Conservation (phyloP, 768 basidiomycete genomes). For the Suillus paluster region DNA sequence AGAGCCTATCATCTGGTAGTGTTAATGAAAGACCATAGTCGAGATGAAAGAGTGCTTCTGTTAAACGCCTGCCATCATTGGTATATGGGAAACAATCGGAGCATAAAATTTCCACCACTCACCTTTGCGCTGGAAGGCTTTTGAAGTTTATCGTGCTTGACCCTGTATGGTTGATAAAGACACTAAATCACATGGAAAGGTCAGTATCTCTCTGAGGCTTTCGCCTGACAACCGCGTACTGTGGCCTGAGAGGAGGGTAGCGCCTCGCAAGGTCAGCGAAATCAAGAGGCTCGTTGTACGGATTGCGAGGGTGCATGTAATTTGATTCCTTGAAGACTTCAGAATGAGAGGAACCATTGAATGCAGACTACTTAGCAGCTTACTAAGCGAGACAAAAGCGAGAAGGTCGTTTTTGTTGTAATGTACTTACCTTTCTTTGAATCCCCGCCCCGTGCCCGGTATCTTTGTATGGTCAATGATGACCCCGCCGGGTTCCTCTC, state of each 20-base stretch:
- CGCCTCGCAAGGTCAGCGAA: conserved; percentile 60
- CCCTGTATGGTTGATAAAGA: conserved; percentile 30
- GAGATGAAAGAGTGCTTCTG: conserved; percentile 73
- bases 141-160: conserved; percentile 72
- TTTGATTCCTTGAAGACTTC: neutral
- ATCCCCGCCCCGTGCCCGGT: no score
- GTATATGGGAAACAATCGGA: conserved; percentile 8
- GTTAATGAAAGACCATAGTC: conserved; percentile 71
- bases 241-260: conserved; percentile 58
- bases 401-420: no score
- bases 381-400: neutral
- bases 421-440: no score
- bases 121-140: conserved; percentile 74
- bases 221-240: conserved; percentile 43
- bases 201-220: neutral
- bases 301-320: conserved; percentile 54
- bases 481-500: no score
- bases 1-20: conserved; percentile 70
- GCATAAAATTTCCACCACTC: conserved; percentile 9
- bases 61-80: conserved; percentile 61
- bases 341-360: neutral
- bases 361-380: no score
- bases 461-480: no score
- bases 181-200: conserved; percentile 16
- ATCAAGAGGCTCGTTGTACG: conserved; percentile 53